A percentile compares a stretch with the other conserved stretches of the same genome.
Conservation (phyloP, 208 protist genomes). For the Naegleria lovaniensis region DNA sequence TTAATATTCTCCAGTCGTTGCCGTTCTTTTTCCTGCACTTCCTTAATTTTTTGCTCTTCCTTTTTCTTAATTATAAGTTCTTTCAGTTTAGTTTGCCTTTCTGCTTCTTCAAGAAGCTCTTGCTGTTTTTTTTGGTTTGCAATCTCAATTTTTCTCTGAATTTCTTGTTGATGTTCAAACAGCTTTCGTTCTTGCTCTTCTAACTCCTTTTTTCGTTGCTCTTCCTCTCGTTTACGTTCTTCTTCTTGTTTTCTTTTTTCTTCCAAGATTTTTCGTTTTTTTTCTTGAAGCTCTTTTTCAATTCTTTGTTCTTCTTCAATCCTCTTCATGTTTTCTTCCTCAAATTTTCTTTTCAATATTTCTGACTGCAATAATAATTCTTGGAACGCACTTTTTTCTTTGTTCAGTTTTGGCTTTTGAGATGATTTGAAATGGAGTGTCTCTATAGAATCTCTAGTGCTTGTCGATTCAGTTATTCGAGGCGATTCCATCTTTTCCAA, state of each 20-base stretch:
- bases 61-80: conserved; percentile 9
- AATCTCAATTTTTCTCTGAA: background rate
- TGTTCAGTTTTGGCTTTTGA: background rate
- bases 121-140: background rate
- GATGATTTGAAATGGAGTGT: background rate
- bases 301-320: conserved; percentile 21
- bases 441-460: background rate
- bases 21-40: conserved; percentile 20
- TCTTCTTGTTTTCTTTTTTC: conserved; percentile 28
- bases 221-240: conserved; percentile 15
- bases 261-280: conserved; percentile 30
- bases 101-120: background rate
- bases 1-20: background rate
- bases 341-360: conserved; percentile 30
- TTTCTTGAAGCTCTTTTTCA: conserved; percentile 6
- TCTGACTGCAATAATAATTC: background rate
- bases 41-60: conserved; percentile 25
- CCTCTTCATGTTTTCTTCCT: conserved; percentile 27
- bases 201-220: background rate
- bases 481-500: no score
- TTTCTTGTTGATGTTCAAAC: background rate
- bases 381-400: background rate
- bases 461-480: background rate
- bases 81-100: background rate
- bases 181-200: background rate